Base-by-base conservation (phyloP, 1,284 basidiomycete genomes). In the Trichosporon inkin region DNA sequence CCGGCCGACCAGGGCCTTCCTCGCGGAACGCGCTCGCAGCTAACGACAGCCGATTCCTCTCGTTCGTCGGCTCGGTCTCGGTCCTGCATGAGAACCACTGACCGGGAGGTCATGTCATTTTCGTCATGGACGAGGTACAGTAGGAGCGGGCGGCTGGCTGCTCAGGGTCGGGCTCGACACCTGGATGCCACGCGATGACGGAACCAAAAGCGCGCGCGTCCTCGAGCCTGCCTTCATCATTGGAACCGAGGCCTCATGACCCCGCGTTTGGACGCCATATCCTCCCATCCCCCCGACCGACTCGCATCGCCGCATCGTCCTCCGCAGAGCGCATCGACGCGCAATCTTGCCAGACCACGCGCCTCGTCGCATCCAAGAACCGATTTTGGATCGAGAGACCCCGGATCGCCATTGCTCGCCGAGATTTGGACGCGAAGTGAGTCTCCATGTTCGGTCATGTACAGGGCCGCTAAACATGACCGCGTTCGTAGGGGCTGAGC, bases 181-280 rank as follows among this genome's bases (percentile, higher is more conserved):
- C 10, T 14, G 16, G 14, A 24, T 49, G 44, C 44, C 44, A 49
- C 44, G 44, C 44, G 44, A 49, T 22, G 44, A 11, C 44, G 44
- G 44, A 24, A 49, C 22, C 44, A 49, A 49, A 49, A 49, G 36
- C 44, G 44, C 24, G 24, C 44, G 44, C 28, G n/a, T n/a, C n/a
- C 44, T 49, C 44, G 44, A 49, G 44, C 44, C 44, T 49, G 44
- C 44, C 44, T 49, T 49, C 44, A 49, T 49, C 44, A 49, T 49
- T 49, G 44, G 16, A 22, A 49, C 28, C 8, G 44, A 32, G 44
- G 44, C 24, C 44, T 14, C 44, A 49, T 49, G 44, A 49, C 44
- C 44, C n/a, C 44, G 44, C 44, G 44, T 49, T 49, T 49, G 44
- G 8, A 28, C 44, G 44, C 44, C 44, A 49, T 49, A 49, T n/a